Evolutionary conservation across 106 monocot genomes (phyloP), one percentile per base, ranked within the genome.

Genomic region (Xerophyta viscosa): DNA sequence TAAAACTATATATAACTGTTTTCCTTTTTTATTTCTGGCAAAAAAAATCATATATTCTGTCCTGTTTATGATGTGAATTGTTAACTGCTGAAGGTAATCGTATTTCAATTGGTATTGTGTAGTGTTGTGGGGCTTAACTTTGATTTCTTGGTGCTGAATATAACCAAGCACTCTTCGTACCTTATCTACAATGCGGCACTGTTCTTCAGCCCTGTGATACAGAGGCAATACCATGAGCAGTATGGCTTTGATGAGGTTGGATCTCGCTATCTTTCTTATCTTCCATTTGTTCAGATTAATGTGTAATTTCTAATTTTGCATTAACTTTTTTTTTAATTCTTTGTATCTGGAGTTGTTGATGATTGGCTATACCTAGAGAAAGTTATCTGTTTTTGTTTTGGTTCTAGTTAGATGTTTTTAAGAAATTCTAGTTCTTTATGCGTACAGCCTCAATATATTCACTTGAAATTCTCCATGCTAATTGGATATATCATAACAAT

Each of bases 61-160:
- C 15, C 3, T 3, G 6, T 12, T 39, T 12, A 3, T 39, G 39
- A 10, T 39, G 2, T 12, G 39, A 39, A 1, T 39, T 10, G 15
- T 39, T 11, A 39, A 12, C 6, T 15, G 10, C 10, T 12, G 39
- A 39, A 1, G 39, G 15, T 39, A 20, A 18, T 46, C 17, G 15
- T 46, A 18, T 46, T 39, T 46, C 2, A 7, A 18, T 44, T 44
- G 43, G 8, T 44, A 14, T 7, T 30, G 72, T 63, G 62, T 62
- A 96, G 94, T 62, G 94, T 96, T 20, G 94, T 96, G 46, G 94
- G 94, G 55, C 57, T 96, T 75, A 96, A 88, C 54, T 85, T 85
- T 24, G 85, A 85, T 73, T 85, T 85, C 63, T 47, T 85, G 71
- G 76, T 85, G 37, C 55, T 85, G 26, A 85, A 85, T 52, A 54